A percentile compares a stretch with the other conserved stretches of the same genome.
These are phyloP conservation scores for Aegilops longissima DNA, from an alignment of 176 grass and related monocot species.

Conservation along the genomic window DNA sequence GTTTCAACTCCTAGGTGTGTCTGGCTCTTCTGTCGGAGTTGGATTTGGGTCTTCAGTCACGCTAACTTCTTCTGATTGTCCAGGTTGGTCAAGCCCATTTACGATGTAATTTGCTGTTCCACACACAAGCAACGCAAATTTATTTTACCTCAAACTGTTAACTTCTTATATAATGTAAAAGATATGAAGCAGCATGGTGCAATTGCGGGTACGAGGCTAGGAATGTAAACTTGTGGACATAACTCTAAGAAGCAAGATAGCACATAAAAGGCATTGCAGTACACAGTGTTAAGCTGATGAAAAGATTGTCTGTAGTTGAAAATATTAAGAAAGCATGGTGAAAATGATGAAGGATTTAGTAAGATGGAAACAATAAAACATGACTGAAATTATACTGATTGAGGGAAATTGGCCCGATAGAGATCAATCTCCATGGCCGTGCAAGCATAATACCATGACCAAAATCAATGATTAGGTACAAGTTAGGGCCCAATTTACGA, in stretches of 20 bases:
- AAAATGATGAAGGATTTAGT: neutral
- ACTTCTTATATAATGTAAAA: neutral
- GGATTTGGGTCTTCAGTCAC: constrained; percentile 25
- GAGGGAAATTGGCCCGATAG: too few species aligned
- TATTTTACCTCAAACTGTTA: neutral
- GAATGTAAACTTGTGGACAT: neutral
- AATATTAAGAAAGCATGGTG: neutral
- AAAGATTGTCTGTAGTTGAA: neutral
- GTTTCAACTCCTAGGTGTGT: constrained; percentile 9
- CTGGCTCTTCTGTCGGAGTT: constrained; percentile 27
- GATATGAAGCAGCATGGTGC: neutral
- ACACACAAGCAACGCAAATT: constrained; percentile 26
- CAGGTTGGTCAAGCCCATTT: constrained; percentile 41
- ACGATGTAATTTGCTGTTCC: constrained; percentile 45
- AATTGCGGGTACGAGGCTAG: neutral
- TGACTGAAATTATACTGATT: too few species aligned
- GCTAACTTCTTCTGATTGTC: constrained; percentile 11
- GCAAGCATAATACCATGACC: too few species aligned
- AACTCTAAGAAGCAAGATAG: neutral
- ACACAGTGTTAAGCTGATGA: neutral
- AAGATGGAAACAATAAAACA: too few species aligned
- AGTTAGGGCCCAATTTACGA: neutral
- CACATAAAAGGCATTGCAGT: neutral
- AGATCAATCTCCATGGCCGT: too few species aligned
- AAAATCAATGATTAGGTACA: neutral